phyloP scores from a whole-genome alignment of 306 rosid genomes.

The Malus sylvestris region DNA sequence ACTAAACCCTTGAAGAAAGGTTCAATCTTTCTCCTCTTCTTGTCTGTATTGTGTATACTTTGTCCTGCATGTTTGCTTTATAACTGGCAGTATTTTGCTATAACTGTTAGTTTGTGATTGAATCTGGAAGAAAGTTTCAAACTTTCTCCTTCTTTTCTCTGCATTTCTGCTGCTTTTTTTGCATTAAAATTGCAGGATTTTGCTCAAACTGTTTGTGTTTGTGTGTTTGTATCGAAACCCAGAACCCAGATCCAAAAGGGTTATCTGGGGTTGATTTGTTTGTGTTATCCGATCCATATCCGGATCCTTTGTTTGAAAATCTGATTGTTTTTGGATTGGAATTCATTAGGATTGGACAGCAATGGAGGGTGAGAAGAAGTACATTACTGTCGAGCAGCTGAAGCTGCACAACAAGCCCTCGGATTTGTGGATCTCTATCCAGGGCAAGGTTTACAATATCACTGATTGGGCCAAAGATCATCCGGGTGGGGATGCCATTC shows the following conservation, averaged over 20 bases:
- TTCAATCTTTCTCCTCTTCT: not conserved
- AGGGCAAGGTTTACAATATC: slow-evolving; percentile 36
- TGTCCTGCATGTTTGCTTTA: not conserved
- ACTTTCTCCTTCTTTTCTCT: not conserved
- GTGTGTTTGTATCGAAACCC: not conserved
- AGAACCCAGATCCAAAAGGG: not conserved
- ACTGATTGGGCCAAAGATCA: slow-evolving; percentile 40
- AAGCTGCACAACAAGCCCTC: slow-evolving; percentile 28
- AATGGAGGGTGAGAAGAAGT: slow-evolving; percentile 24
- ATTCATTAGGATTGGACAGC: not conserved
- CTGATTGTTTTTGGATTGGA: slow-evolving; percentile 5
- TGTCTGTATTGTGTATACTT: not conserved
- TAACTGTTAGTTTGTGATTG: not conserved
- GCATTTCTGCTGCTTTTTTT: not conserved
- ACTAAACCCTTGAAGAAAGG: slow-evolving; percentile 3
- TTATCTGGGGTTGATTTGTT: not conserved
- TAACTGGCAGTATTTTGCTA: not conserved
- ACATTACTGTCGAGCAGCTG: slow-evolving; percentile 31
- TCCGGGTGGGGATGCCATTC: slow-evolving; percentile 65
- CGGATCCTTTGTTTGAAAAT: not conserved
- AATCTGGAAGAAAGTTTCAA: not conserved
- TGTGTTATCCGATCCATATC: not conserved
- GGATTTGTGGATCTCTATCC: slow-evolving; percentile 40
- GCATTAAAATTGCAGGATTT: not conserved
- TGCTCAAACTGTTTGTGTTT: not conserved